Conservation (phyloP, 768 basidiomycete genomes). For the Hypsizygus marmoreus region DNA sequence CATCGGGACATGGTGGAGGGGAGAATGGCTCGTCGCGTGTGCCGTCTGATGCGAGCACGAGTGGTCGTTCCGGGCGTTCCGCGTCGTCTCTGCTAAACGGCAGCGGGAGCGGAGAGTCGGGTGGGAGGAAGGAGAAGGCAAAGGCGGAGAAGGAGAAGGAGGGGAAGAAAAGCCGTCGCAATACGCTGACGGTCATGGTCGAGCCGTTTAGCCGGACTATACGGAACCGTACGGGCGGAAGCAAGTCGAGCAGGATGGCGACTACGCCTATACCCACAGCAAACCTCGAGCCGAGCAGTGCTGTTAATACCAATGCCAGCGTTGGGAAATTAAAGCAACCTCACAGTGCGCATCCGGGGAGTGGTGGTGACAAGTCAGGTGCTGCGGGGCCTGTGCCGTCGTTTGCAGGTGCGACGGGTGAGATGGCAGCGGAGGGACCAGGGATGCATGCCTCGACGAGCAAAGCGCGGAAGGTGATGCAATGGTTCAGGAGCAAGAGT, state of each 20-base stretch:
- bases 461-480: conserved; percentile 95
- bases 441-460: conserved; percentile 73
- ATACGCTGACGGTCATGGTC: conserved; percentile 87
- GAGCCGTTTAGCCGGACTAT: conserved; percentile 68
- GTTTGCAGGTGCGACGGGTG: conserved; percentile 24
- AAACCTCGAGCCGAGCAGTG: conserved; percentile 1
- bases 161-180: conserved; percentile 67
- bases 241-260: conserved; percentile 32
- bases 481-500: conserved; percentile 89
- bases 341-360: conserved; percentile 13
- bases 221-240: conserved; percentile 40
- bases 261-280: conserved; percentile 28
- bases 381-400: conserved; percentile 9
- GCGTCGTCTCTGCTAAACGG: conserved; percentile 15
- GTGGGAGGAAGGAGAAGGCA: conserved; percentile 16
- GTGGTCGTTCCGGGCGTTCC: conserved; percentile 18
- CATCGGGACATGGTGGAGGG: conserved; percentile 22
- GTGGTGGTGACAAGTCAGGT: conserved; percentile 12
- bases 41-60: conserved; percentile 48
- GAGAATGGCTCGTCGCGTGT: conserved; percentile 26
- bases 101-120: conserved; percentile 18
- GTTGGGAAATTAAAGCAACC: conserved; percentile 6
- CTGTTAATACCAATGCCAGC: conserved; percentile 1
- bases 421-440: conserved; percentile 27
- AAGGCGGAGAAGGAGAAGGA: conserved; percentile 33